Base-by-base conservation (phyloP, 768 basidiomycete species). In the Amyloporia xantha region DNA sequence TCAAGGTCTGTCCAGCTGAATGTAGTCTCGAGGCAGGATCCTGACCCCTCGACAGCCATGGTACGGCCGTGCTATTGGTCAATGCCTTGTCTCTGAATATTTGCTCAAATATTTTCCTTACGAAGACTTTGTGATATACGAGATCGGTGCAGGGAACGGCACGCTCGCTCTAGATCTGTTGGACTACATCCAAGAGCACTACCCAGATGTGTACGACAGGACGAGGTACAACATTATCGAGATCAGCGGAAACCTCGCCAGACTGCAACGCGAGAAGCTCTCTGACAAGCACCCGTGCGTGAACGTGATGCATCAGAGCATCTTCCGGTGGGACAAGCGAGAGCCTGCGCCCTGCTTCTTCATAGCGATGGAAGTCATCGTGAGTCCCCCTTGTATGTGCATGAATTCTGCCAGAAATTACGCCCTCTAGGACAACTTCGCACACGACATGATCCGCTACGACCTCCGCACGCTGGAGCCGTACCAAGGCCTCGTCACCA, bases 61-160 rank as follows among this genome's bases (percentile, higher is more conserved):
- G 78, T 99, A 95, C 61, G 95, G 92, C 21, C 84, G 84, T 62
- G 86, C 93, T 36, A 81, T 98, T 44, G 91, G 87, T 9, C 82
- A 84, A 49, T 95, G 91, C 60, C 77, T 98, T 26, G 84, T 91
- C 19, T 84, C 88, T 1, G 88, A 94, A 57, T 97, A 99, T 67
- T 80, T 96, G 60, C 77, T 93, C 54, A 92, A 93, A 62, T 87
- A 92, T 63, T 98, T 91, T 66, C 95, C 95, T 1, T 95, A 97
- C 62, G 86, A 96, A 67, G 93, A 96, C 65, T 83, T 98, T 55
- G 79, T 89, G 54, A 84, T 99, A 45, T 98, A 97, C 71, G 96
- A 99, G 66, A 86, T 99, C 58, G 96, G 96, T 28, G 96, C 93
- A 2, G 96, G 96, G 36, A 99, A 99, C 60, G 96, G 96, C 11